Conservation (phyloP, 345 rosid genomes). For the Melaleuca quinquenervia region DNA sequence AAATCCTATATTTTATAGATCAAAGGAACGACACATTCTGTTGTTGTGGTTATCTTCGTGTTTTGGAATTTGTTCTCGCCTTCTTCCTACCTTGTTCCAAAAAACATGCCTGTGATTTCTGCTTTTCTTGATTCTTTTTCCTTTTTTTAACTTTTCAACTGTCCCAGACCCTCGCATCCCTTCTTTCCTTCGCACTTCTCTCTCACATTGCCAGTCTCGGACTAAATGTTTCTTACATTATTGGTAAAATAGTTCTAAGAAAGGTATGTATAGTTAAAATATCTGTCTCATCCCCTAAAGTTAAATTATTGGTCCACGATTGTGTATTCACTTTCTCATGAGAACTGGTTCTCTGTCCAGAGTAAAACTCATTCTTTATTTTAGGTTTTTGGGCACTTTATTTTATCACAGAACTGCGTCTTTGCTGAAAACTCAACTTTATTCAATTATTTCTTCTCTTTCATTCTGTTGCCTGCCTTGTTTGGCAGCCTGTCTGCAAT, state of each 20-base stretch:
- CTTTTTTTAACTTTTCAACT: not conserved
- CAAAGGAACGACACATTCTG: not conserved
- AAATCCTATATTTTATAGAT: not conserved
- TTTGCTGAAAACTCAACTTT: not conserved
- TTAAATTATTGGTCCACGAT: not conserved
- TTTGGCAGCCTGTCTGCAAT: not conserved
- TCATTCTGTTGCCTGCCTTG: not conserved
- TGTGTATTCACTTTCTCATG: not conserved
- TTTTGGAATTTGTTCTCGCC: not conserved
- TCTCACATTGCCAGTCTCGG: not conserved
- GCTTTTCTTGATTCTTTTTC: not conserved
- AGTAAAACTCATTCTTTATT: not conserved
- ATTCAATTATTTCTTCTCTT: not conserved
- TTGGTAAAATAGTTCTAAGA: not conserved
- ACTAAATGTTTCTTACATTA: not conserved
- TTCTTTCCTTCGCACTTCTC: not conserved
- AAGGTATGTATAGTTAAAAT: not conserved
- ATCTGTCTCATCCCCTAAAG: not conserved
- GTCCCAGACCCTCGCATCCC: not conserved
- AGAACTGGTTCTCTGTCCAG: not conserved
- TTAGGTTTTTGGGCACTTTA: not conserved
- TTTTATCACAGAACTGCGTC: not conserved
- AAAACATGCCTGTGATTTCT: not conserved
- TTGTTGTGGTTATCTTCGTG: not conserved
- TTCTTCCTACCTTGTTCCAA: not conserved